phyloP scores from a whole-genome alignment of 306 rosid species.

The Citrullus colocynthis region DNA sequence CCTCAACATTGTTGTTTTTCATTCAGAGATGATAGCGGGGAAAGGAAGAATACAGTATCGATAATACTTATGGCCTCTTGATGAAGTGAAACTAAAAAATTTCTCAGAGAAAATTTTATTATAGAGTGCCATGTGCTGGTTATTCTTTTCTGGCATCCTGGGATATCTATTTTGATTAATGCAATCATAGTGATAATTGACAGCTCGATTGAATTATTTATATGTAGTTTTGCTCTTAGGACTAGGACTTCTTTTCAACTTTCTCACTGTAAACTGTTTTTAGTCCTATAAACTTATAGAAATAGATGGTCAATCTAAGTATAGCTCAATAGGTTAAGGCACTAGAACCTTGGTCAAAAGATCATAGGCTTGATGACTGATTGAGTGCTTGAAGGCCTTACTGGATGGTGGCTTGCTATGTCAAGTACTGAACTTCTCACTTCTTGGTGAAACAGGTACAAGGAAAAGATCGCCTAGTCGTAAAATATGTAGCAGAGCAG shows the following conservation, averaged over 20 bases:
- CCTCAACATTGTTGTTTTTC: not conserved
- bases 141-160: not conserved
- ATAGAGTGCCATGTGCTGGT: not conserved
- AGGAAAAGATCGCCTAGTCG: constrained; percentile 76
- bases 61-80: not conserved
- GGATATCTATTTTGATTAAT: not conserved
- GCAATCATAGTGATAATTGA: not conserved
- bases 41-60: not conserved
- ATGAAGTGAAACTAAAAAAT: not conserved
- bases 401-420: not conserved
- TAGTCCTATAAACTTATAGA: not conserved
- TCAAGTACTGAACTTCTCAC: not conserved
- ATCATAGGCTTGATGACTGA: not conserved
- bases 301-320: not conserved
- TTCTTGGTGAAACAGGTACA: constrained; percentile 52
- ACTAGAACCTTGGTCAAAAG: not conserved
- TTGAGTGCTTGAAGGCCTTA: not conserved
- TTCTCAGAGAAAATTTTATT: not conserved
- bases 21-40: not conserved
- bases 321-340: not conserved
- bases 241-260: not conserved
- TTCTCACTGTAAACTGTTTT: not conserved
- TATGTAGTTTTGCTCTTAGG: not conserved
- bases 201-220: not conserved
- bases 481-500: constrained; percentile 52